phyloP scores from a whole-genome alignment of 2,329 filamentous ascomycete genomes.

The Aspergillus aculeatus region DNA sequence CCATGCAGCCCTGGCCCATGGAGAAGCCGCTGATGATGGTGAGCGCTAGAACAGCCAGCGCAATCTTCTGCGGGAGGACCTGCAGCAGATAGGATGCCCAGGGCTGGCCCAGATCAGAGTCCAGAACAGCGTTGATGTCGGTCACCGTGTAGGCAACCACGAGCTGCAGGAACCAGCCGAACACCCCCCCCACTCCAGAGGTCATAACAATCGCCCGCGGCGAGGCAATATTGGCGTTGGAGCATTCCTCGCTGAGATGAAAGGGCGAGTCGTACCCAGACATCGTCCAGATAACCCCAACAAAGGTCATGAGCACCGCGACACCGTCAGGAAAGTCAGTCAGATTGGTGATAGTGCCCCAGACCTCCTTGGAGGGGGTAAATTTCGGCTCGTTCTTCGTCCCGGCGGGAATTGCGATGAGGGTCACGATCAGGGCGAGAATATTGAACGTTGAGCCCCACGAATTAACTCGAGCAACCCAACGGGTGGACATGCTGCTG shows the following conservation, averaged over 20 bases:
- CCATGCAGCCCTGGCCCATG: conserved; percentile 73
- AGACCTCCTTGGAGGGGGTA: conserved; percentile 58
- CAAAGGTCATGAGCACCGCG: conserved; percentile 69
- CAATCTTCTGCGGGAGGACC: conserved; percentile 59
- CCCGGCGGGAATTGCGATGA: conserved; percentile 67
- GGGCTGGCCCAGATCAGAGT: conserved; percentile 65
- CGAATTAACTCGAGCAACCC: conserved; percentile 69
- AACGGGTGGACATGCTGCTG: conserved; percentile 68
- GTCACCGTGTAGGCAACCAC: conserved; percentile 71
- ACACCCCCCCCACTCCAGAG: conserved; percentile 61
- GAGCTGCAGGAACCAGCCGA: conserved; percentile 72
- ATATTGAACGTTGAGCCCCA: conserved; percentile 71
- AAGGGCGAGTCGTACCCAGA: conserved; percentile 68
- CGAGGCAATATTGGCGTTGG: conserved; percentile 68
- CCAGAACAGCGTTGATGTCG: conserved; percentile 59
- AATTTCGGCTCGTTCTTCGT: conserved; percentile 61
- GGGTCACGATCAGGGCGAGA: conserved; percentile 62
- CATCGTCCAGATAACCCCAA: conserved; percentile 69
- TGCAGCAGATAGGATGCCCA: conserved; percentile 70
- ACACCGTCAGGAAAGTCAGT: conserved; percentile 68
- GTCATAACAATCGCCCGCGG: conserved; percentile 72
- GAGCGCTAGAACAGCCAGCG: conserved; percentile 61
- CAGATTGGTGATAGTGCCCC: conserved; percentile 64
- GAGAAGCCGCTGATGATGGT: conserved; percentile 69
- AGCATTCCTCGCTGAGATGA: conserved; percentile 73